phyloP scores from a whole-genome alignment of 2,329 filamentous ascomycete species.

The Xylaria polymorpha region DNA sequence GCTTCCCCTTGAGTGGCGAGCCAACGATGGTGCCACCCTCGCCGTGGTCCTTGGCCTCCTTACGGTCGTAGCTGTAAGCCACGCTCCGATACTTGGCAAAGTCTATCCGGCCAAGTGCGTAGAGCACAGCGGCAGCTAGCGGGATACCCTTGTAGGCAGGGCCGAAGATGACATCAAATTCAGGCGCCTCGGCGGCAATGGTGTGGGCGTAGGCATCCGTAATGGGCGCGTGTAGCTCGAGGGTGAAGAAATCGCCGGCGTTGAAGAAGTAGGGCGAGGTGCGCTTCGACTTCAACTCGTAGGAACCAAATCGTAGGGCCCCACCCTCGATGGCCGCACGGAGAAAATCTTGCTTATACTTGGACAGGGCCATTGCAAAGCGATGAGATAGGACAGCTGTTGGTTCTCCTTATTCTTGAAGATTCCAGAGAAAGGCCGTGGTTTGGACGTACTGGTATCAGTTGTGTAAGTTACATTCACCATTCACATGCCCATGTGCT shows the following conservation, averaged over 20 bases:
- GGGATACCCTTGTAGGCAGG: conserved; percentile 98
- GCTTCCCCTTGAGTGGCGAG: conserved; percentile 83
- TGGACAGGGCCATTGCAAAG: conserved; percentile 60
- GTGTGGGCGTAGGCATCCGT: conserved; percentile 82
- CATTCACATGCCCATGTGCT: neutral
- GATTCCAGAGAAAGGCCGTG: neutral
- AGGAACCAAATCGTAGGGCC: conserved; percentile 83
- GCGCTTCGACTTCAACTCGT: conserved; percentile 92
- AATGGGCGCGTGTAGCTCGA: conserved; percentile 80
- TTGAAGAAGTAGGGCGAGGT: conserved; percentile 98
- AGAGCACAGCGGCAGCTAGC: conserved; percentile 80
- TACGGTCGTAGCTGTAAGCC: conserved; percentile 93
- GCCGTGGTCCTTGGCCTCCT: conserved; percentile 95
- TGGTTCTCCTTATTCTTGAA: neutral
- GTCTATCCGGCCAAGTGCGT: conserved; percentile 79
- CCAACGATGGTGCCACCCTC: conserved; percentile 96
- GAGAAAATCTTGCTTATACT: conserved; percentile 80
- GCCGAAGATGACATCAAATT: conserved; percentile 89
- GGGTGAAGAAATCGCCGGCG: conserved; percentile 88
- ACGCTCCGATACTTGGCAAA: conserved; percentile 72
- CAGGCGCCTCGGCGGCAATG: conserved; percentile 59
- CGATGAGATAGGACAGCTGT: neutral
- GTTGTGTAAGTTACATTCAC: conserved; percentile 14
- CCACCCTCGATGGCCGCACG: conserved; percentile 73
- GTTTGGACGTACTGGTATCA: neutral